A percentile compares a stretch with the other conserved stretches of the same genome.
Conservation (phyloP, 176 grass and related monocot species). For the Rhynchospora tenuis region DNA sequence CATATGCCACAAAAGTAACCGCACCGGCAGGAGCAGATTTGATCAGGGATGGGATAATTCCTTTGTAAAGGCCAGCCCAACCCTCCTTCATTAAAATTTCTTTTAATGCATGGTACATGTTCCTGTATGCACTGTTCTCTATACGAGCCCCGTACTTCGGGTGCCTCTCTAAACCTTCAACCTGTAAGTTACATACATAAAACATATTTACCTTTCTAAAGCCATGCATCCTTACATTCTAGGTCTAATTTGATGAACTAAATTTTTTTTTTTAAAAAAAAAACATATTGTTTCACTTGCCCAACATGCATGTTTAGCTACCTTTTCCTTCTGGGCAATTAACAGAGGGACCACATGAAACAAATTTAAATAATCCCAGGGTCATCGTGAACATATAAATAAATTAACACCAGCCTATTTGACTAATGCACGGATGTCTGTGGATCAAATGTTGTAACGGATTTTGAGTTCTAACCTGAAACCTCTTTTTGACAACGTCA, state of each 20-base stretch:
- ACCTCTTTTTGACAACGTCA: conserved; percentile 97
- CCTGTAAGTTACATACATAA: conserved; percentile 30
- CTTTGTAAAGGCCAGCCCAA: conserved; percentile 74
- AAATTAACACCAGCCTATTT: background rate
- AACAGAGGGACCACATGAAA: background rate
- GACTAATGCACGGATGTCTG: background rate
- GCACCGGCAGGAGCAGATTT: conserved; percentile 96
- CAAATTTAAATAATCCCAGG: background rate
- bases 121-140: conserved; percentile 58
- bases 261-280: too few species aligned
- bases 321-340: background rate
- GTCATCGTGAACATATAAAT: background rate
- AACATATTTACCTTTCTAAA: background rate
- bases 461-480: conserved; percentile 52
- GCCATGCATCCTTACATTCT: background rate
- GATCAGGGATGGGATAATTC: conserved; percentile 79
- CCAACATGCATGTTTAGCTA: background rate
- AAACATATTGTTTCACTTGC: background rate
- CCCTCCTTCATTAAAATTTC: conserved; percentile 75
- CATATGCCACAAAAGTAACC: conserved; percentile 89
- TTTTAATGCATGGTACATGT: conserved; percentile 84
- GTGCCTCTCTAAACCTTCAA: conserved; percentile 87
- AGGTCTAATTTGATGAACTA: background rate
- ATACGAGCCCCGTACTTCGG: conserved; percentile 77
- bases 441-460: background rate